These are phyloP conservation scores for Daedalea quercina DNA, from an alignment of 768 basidiomycete species.

Conservation along the genomic window DNA sequence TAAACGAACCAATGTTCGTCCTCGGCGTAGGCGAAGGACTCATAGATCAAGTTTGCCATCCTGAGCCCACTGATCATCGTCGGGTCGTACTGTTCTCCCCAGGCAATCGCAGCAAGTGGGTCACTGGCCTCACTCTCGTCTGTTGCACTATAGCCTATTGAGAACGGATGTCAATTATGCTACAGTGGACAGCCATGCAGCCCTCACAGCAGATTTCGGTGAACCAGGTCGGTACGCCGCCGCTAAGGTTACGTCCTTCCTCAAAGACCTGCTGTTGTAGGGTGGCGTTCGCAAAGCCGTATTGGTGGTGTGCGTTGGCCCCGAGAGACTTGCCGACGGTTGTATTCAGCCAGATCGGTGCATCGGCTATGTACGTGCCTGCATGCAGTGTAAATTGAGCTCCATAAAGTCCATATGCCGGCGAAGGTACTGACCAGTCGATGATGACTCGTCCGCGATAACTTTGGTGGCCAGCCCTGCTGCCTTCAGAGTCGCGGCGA, in stretches of 20 bases:
- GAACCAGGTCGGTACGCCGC: conserved; percentile 16
- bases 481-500: conserved; percentile 13
- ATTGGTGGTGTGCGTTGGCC: conserved; percentile 37
- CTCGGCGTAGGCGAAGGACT: conserved; percentile 15
- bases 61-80: conserved; percentile 18
- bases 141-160: conserved; percentile 12
- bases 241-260: conserved; percentile 11
- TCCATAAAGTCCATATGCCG: conserved; percentile 3
- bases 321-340: conserved; percentile 23
- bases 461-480: conserved; percentile 8
- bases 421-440: neutral
- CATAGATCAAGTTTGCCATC: conserved; percentile 15
- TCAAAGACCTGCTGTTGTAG: conserved; percentile 8
- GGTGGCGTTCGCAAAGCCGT: conserved; percentile 36
- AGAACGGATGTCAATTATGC: too few relatives aligned
- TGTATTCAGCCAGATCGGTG: conserved; percentile 14
- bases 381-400: neutral
- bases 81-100: conserved; percentile 13
- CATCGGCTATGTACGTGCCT: conserved; percentile 14
- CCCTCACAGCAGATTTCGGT: conserved; percentile 18
- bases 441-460: conserved; percentile 33
- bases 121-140: conserved; percentile 7
- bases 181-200: too few relatives aligned
- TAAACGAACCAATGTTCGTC: neutral
- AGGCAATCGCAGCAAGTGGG: conserved; percentile 13